Conservation (phyloP, 768 basidiomycete species). For the Russula sp. region DNA sequence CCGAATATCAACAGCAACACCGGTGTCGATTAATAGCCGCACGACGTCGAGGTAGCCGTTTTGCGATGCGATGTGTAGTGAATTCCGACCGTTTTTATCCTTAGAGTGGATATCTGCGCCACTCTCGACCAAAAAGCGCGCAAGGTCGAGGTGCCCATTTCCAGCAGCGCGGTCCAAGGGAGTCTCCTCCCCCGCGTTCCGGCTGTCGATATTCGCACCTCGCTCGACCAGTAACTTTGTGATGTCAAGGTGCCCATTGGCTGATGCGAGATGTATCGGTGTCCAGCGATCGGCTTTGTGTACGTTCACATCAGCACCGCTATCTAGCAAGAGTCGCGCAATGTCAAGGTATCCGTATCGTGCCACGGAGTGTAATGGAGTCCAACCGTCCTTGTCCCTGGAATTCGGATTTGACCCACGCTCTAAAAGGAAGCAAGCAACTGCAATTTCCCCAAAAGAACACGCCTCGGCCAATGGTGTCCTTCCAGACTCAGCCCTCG, state of each 20-base stretch:
- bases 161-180: background rate
- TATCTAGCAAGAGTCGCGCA: slow-evolving; percentile 1
- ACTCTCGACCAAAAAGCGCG: background rate
- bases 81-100: background rate
- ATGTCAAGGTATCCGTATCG: background rate
- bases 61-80: slow-evolving; percentile 1
- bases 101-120: background rate
- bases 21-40: background rate
- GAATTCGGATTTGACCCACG: background rate
- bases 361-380: background rate
- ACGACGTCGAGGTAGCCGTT: slow-evolving; percentile 3
- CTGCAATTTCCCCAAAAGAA: background rate
- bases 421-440: background rate
- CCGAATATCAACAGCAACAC: background rate
- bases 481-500: background rate
- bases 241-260: background rate
- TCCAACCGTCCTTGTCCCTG: background rate
- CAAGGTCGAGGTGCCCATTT: background rate
- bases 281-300: background rate
- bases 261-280: background rate
- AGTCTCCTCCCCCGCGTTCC: background rate
- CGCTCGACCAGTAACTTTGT: background rate
- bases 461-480: background rate
- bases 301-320: background rate
- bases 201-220: background rate